Evolutionary conservation across 208 protist genomes (phyloP).

Genomic region (Leishmania gerbilli): DNA sequence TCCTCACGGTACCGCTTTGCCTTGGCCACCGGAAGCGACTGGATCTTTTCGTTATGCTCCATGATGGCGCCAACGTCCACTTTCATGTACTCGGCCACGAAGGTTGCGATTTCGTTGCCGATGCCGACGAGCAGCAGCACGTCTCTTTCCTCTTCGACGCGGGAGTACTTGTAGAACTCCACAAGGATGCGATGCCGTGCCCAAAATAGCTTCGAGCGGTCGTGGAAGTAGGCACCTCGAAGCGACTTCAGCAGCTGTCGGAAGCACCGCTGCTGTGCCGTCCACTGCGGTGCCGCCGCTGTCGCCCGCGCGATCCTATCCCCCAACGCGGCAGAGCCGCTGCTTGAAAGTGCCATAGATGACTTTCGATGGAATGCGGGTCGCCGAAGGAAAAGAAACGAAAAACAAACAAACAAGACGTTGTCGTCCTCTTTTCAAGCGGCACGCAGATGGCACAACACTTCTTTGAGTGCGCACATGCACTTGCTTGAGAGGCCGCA

Average conservation of each 20-base stretch:
- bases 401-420: background rate
- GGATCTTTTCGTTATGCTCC: constrained; percentile 83
- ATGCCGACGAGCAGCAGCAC: constrained; percentile 63
- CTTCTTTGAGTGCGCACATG: background rate
- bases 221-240: constrained; percentile 80
- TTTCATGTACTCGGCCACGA: constrained; percentile 85
- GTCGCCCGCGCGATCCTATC: background rate
- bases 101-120: constrained; percentile 65
- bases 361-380: background rate
- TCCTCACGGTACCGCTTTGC: constrained; percentile 81
- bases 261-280: constrained; percentile 75
- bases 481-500: background rate
- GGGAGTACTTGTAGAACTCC: constrained; percentile 90
- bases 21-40: constrained; percentile 59
- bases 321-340: constrained; percentile 13
- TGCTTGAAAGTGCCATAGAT: constrained; percentile 11
- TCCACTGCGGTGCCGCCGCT: constrained; percentile 36
- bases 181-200: constrained; percentile 84
- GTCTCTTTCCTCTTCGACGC: constrained; percentile 44
- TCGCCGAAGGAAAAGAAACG: background rate
- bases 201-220: constrained; percentile 90
- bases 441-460: background rate
- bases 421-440: no score
- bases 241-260: constrained; percentile 71
- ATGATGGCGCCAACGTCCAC: constrained; percentile 81